Base-by-base conservation (phyloP, 23 red algal genomes). In the Gracilaria caudata region DNA sequence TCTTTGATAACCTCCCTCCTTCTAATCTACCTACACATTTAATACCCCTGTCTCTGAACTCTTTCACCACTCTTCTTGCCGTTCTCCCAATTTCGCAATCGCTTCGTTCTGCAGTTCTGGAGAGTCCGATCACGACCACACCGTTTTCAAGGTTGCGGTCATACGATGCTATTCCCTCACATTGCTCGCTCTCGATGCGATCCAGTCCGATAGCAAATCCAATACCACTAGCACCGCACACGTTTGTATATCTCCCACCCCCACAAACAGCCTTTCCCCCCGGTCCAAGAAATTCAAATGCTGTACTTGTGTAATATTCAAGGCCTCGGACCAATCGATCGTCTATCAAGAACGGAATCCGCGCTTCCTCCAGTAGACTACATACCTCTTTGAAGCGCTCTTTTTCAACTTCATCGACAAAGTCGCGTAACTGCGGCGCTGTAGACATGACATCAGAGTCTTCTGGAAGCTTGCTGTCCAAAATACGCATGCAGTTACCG, bases 241-340 rank as follows among this genome's bases (percentile, higher is more conserved):
- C 78, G 40, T 82, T 77, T 28, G 12, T 51, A 34, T 91, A 91
- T 44, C 87, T 71, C 13, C 87, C 87, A 4, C 87, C 87, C 7
- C 74, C 87, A 74, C 87, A 91, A 35, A 91, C 87, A 47, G 87
- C 87, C 35, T 65, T 54, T 46, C 89, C 89, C 33, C 44, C 44
- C 35, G 37, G 41, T 51, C 68, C 78, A 56, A 76, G 79, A 64
- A 92, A 92, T 72, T 92, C 89, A 71, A 92, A 92, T 24, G 80
- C 89, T 65, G 89, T 92, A 41, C 72, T 78, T 37, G 79, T 79
- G 53, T 92, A 92, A 57, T 92, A 92, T 35, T 92, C 89, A 36
- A 92, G 68, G 16, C 89, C 89, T 2, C 89, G 58, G 20, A 92
- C 89, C 0, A 92, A 51, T 33, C 29, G 64, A 47, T 78, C 40